A percentile compares a stretch with the other conserved stretches of the same genome.
Evolutionary conservation across 345 rosid species (phyloP).

Genomic region (Eucalyptus sp.): DNA sequence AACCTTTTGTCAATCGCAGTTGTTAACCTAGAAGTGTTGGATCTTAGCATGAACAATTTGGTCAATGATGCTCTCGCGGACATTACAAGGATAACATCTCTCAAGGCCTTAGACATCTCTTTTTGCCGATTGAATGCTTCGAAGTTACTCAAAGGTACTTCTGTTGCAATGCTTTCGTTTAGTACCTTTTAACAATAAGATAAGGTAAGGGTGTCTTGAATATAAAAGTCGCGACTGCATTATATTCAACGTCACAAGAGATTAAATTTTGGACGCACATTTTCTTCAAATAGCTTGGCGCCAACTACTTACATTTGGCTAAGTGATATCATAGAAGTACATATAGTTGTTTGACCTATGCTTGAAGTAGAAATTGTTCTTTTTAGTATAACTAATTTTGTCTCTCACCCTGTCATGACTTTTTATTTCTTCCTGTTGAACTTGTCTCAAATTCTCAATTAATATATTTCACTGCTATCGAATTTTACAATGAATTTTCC

Average conservation of each 20-base stretch:
- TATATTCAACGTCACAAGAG: too few relatives aligned
- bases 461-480: too few relatives aligned
- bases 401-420: too few relatives aligned
- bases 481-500: too few relatives aligned
- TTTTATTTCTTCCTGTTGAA: too few relatives aligned
- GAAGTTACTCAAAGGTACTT: neutral
- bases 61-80: neutral
- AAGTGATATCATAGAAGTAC: too few relatives aligned
- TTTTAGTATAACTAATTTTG: too few relatives aligned
- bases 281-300: too few relatives aligned
- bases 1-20: neutral
- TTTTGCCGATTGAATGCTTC: fast-evolving
- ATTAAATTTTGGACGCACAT: too few relatives aligned
- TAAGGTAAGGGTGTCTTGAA: neutral
- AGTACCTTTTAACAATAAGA: neutral
- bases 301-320: neutral
- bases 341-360: too few relatives aligned
- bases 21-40: neutral
- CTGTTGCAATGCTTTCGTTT: neutral
- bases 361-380: too few relatives aligned
- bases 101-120: neutral
- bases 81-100: neutral
- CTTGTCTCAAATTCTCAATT: too few relatives aligned
- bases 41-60: fast-evolving
- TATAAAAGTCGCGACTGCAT: neutral